phyloP scores from a whole-genome alignment of 371 early-diverging fungal species.

The Blakeslea trispora region DNA sequence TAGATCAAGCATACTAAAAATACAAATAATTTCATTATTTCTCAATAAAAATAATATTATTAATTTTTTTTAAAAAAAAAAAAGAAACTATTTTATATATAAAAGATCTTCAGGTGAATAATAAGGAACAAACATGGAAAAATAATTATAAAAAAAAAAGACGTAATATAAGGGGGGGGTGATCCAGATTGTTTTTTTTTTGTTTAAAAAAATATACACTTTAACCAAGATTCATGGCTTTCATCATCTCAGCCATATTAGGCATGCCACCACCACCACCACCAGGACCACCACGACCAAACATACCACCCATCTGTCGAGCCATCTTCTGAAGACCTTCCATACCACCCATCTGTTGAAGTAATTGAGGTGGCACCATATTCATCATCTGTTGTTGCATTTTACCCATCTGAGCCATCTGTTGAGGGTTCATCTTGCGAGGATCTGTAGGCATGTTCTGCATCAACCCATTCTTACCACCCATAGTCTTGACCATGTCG shows the following conservation, averaged over 20 bases:
- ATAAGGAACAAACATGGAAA: neutral
- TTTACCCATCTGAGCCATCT: constrained; percentile 65
- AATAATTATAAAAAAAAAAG: too few species aligned
- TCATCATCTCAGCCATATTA: constrained; percentile 75
- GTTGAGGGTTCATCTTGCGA: constrained; percentile 54
- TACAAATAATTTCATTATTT: neutral
- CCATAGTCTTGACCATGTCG: constrained; percentile 95
- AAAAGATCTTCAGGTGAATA: neutral
- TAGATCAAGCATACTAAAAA: neutral
- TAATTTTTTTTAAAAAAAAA: neutral
- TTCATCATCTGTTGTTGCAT: constrained; percentile 73
- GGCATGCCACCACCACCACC: constrained; percentile 54
- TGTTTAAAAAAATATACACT: neutral
- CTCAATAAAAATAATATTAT: neutral
- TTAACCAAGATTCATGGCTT: constrained; percentile 35
- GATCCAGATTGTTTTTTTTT: too few species aligned
- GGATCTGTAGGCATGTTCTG: constrained; percentile 62
- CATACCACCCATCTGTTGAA: constrained; percentile 79
- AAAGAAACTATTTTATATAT: neutral
- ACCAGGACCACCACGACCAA: constrained; percentile 58
- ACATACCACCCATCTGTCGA: constrained; percentile 65
- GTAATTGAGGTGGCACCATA: constrained; percentile 75
- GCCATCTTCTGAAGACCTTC: constrained; percentile 83
- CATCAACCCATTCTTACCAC: constrained; percentile 89
- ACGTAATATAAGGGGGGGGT: too few species aligned